phyloP scores from a whole-genome alignment of 345 rosid genomes.

The Linum trigynum region DNA sequence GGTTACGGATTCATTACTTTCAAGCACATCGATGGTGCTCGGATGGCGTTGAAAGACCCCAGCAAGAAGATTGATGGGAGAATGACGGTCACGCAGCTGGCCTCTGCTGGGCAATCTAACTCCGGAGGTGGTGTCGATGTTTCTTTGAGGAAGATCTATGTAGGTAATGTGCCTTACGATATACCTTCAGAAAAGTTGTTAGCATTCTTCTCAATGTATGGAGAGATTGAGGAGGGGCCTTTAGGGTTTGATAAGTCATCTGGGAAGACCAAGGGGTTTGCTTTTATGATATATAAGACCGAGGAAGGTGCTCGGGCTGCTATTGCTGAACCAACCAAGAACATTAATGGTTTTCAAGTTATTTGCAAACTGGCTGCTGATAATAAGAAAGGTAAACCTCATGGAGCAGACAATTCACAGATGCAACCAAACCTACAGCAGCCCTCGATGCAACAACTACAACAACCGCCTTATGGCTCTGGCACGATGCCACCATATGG shows the following conservation, averaged over 20 bases:
- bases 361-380: slow-evolving; percentile 26
- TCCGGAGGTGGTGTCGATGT: slow-evolving; percentile 14
- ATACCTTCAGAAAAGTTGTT: slow-evolving; percentile 27
- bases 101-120: slow-evolving; percentile 20
- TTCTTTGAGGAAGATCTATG: slow-evolving; percentile 31
- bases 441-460: slow-evolving; percentile 8
- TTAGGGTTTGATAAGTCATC: slow-evolving; percentile 37
- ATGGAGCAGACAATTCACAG: slow-evolving; percentile 7
- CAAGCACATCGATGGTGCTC: slow-evolving; percentile 22
- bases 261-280: slow-evolving; percentile 35
- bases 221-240: slow-evolving; percentile 44
- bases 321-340: slow-evolving; percentile 29
- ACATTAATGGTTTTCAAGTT: slow-evolving; percentile 32
- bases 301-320: slow-evolving; percentile 35
- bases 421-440: slow-evolving; percentile 3
- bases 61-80: slow-evolving; percentile 39
- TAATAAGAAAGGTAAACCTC: slow-evolving; percentile 21
- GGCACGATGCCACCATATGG: slow-evolving; percentile 13
- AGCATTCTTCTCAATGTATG: slow-evolving; percentile 23
- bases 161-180: slow-evolving; percentile 30
- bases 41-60: slow-evolving; percentile 26
- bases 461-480: slow-evolving; percentile 7
- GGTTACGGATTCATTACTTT: slow-evolving; percentile 25
- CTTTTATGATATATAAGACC: slow-evolving; percentile 34
- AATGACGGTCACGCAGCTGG: slow-evolving; percentile 26